These are phyloP conservation scores for Candida frijolesensis DNA, from an alignment of 1,139 yeast species.

Conservation along the genomic window DNA sequence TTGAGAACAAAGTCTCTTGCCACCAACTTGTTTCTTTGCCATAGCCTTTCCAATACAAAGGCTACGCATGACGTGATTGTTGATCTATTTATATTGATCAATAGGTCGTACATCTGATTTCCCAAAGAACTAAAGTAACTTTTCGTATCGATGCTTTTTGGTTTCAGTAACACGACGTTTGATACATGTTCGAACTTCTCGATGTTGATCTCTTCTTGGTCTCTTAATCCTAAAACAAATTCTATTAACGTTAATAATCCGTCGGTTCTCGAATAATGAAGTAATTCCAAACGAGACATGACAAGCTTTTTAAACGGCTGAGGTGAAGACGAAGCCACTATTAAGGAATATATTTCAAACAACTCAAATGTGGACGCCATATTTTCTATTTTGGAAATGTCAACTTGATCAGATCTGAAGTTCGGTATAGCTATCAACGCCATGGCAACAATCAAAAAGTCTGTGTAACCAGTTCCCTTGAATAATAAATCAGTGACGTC, in stretches of 20 bases:
- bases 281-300: slow-evolving; percentile 46
- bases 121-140: slow-evolving; percentile 61
- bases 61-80: slow-evolving; percentile 59
- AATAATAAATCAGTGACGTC: slow-evolving; percentile 59
- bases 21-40: slow-evolving; percentile 52
- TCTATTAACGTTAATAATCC: slow-evolving; percentile 78
- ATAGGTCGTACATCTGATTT: slow-evolving; percentile 56
- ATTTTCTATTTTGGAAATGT: slow-evolving; percentile 18
- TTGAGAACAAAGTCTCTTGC: slow-evolving; percentile 61
- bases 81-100: slow-evolving; percentile 64
- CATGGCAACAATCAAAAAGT: slow-evolving; percentile 59
- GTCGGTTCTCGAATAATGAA: slow-evolving; percentile 55
- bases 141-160: slow-evolving; percentile 47
- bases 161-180: slow-evolving; percentile 61
- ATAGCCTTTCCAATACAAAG: slow-evolving; percentile 56
- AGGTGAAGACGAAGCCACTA: slow-evolving; percentile 47
- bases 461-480: slow-evolving; percentile 75
- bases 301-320: slow-evolving; percentile 45
- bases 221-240: slow-evolving; percentile 74
- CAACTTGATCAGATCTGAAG: slow-evolving; percentile 18
- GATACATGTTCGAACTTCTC: slow-evolving; percentile 69
- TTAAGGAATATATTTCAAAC: slow-evolving; percentile 54
- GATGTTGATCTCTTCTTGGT: slow-evolving; percentile 65
- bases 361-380: slow-evolving; percentile 64
- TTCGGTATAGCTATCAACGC: slow-evolving; percentile 50